Percentiles rank a stretch among this genome's conserved stretches.
These are phyloP conservation scores for Suzukiozyma palmioleophila DNA, from an alignment of 1,139 yeast species.

Conservation along the genomic window DNA sequence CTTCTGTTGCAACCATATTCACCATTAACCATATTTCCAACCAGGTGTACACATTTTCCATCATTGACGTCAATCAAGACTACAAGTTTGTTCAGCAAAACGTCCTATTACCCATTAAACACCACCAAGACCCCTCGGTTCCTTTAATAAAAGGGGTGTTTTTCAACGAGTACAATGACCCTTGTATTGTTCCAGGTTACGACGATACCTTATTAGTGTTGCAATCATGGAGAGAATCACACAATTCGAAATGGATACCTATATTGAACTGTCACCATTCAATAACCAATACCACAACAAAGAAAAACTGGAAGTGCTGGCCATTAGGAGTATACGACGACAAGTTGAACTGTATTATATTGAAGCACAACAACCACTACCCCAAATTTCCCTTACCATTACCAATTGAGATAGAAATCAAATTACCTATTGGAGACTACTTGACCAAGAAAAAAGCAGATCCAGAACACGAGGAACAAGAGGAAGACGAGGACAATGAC, in stretches of 20 bases:
- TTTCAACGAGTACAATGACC: constrained; percentile 83
- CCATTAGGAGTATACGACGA: constrained; percentile 77
- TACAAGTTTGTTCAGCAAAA: constrained; percentile 40
- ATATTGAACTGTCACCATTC: constrained; percentile 63
- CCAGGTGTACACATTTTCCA: constrained; percentile 31
- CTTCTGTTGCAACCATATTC: constrained; percentile 28
- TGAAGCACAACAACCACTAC: constrained; percentile 54
- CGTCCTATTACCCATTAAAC: constrained; percentile 32
- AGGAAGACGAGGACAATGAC: constrained; percentile 15
- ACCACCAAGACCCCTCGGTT: constrained; percentile 10
- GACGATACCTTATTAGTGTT: constrained; percentile 70
- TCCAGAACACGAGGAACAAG: constrained; percentile 19
- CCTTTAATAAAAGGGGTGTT: constrained; percentile 64
- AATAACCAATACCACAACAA: constrained; percentile 43
- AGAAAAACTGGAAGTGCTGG: constrained; percentile 67
- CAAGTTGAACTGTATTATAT: constrained; percentile 65
- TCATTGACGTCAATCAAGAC: constrained; percentile 33
- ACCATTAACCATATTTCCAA: constrained; percentile 27
- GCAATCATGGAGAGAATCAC: constrained; percentile 71
- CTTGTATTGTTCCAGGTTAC: constrained; percentile 69
- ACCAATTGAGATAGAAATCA: constrained; percentile 71
- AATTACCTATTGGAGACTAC: constrained; percentile 50
- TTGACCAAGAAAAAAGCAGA: constrained; percentile 13
- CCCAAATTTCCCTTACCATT: constrained; percentile 78
- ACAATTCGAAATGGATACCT: constrained; percentile 87